Evolutionary conservation across 371 early-diverging fungal genomes (phyloP).

Genomic region (Nematocida minor): DNA sequence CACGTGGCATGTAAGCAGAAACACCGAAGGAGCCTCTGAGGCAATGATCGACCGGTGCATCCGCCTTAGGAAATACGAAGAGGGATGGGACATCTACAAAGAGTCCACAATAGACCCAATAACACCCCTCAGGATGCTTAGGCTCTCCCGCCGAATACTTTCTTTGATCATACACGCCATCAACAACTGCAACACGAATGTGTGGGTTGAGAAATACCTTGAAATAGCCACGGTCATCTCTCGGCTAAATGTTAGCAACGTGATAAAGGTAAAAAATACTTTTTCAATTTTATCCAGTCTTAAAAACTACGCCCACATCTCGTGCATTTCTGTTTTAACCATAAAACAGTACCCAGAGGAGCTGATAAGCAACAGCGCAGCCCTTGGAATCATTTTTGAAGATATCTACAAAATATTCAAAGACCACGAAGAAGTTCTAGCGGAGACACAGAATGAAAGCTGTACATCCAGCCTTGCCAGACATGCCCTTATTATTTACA

Average conservation of each 20-base stretch:
- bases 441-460: background rate
- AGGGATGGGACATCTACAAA: conserved; percentile 59
- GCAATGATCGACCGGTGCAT: conserved; percentile 60
- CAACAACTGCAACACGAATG: background rate
- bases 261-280: background rate
- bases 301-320: conserved; percentile 11
- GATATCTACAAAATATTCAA: background rate
- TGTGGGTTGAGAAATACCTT: conserved; percentile 30
- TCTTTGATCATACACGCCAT: conserved; percentile 19
- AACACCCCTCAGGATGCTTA: background rate
- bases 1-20: conserved; percentile 52
- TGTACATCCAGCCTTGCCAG: background rate
- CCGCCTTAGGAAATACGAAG: conserved; percentile 53
- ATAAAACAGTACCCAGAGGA: conserved; percentile 18
- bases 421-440: background rate
- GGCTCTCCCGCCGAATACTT: background rate
- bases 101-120: background rate
- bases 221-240: conserved; percentile 33
- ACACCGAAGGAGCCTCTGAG: conserved; percentile 41
- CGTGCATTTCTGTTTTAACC: background rate
- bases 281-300: background rate
- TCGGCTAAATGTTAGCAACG: background rate
- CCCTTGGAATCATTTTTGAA: background rate
- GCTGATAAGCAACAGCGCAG: background rate
- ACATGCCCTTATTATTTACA: background rate